These are phyloP conservation scores for Termitomyces titanicus DNA, from an alignment of 768 basidiomycete species.

Conservation along the genomic window DNA sequence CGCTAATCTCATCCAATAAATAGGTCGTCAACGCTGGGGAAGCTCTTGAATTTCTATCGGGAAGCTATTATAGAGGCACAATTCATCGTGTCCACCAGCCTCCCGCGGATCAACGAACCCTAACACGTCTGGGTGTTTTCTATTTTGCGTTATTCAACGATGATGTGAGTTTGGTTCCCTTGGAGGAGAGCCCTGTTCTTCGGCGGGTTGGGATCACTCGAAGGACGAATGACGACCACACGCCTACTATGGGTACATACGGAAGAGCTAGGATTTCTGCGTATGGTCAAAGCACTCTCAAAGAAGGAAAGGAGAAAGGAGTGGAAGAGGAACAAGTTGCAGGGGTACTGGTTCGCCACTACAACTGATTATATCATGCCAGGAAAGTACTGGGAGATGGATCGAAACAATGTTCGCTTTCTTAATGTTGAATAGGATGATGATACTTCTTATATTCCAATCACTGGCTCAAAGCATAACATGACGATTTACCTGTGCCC, in stretches of 20 bases:
- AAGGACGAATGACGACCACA: slow-evolving; percentile 29
- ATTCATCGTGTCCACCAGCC: slow-evolving; percentile 50
- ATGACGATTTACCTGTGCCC: too few species aligned
- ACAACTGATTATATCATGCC: slow-evolving; percentile 30
- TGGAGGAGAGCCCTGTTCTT: slow-evolving; percentile 38
- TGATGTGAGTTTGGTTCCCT: slow-evolving; percentile 36
- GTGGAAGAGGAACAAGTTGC: slow-evolving; percentile 44
- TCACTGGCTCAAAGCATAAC: too few species aligned
- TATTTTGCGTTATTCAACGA: slow-evolving; percentile 46
- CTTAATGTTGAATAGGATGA: too few species aligned
- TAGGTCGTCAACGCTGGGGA: slow-evolving; percentile 48
- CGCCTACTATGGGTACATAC: slow-evolving; percentile 41
- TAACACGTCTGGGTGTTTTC: slow-evolving; percentile 43
- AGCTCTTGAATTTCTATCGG: slow-evolving; percentile 43
- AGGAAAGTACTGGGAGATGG: background rate
- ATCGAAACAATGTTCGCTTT: slow-evolving; percentile 1
- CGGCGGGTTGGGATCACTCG: slow-evolving; percentile 31
- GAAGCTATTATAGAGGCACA: slow-evolving; percentile 44
- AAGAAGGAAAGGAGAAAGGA: slow-evolving; percentile 28
- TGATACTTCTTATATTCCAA: too few species aligned
- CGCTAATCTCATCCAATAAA: background rate
- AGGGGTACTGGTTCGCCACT: slow-evolving; percentile 45
- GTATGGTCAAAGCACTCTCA: slow-evolving; percentile 36
- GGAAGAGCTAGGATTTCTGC: slow-evolving; percentile 34
- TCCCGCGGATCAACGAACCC: slow-evolving; percentile 39